Evolutionary conservation across 176 grass and related monocot species (phyloP).

Genomic region (Areca catechu): DNA sequence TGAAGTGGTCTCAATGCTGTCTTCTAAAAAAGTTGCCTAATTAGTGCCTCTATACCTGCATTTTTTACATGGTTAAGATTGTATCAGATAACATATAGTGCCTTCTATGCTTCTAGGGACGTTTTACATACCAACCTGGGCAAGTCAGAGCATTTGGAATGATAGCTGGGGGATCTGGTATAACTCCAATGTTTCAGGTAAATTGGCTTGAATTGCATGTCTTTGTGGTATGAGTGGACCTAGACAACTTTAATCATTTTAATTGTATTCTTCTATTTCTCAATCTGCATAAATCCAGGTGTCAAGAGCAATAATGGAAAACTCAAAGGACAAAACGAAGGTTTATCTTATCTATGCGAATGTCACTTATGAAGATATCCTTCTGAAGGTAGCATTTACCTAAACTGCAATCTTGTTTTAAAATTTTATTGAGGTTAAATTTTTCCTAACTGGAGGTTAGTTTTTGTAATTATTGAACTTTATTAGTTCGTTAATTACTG

Average conservation of each 20-base stretch:
- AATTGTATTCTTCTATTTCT: too few species aligned
- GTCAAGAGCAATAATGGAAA: conserved; percentile 84
- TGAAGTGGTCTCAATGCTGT: too few species aligned
- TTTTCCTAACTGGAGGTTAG: too few species aligned
- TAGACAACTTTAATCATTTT: too few species aligned
- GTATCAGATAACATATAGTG: neutral
- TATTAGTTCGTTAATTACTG: too few species aligned
- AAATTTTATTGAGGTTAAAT: neutral
- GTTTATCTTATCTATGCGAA: conserved; percentile 96
- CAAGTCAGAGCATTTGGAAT: conserved; percentile 97
- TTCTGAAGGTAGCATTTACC: conserved; percentile 62
- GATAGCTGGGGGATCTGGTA: conserved; percentile 96
- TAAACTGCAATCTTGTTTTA: neutral
- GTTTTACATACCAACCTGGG: conserved; percentile 86
- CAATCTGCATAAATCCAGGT: conserved; percentile 36
- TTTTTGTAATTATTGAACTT: too few species aligned
- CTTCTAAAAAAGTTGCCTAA: too few species aligned
- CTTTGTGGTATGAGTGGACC: too few species aligned
- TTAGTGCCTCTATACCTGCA: too few species aligned
- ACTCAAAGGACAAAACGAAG: conserved; percentile 63
- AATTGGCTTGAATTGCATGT: neutral
- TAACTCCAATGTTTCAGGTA: conserved; percentile 99
- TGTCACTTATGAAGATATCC: conserved; percentile 89
- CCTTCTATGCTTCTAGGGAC: conserved; percentile 43
- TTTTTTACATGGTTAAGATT: too few species aligned